Conservation (phyloP, 495 filamentous ascomycete species). For the Letharia lupina region DNA sequence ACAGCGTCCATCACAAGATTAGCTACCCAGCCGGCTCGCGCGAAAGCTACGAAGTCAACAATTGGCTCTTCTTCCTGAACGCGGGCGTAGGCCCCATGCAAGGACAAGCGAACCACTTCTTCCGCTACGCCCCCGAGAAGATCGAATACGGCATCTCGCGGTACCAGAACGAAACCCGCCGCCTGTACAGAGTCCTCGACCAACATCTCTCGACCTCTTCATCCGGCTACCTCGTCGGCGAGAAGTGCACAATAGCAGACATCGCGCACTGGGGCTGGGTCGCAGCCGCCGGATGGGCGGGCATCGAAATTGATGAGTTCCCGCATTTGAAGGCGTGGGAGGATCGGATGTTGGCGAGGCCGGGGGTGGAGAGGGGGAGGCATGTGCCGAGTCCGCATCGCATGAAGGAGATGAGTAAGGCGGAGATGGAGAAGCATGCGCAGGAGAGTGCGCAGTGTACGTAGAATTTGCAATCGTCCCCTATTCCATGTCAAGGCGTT, state of each 20-base stretch:
- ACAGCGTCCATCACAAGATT: conserved; percentile 67
- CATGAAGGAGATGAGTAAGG: conserved; percentile 52
- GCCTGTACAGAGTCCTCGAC: conserved; percentile 75
- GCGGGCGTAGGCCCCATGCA: conserved; percentile 90
- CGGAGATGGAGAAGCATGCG: conserved; percentile 45
- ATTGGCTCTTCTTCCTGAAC: conserved; percentile 67
- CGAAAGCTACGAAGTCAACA: conserved; percentile 71
- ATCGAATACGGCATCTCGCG: conserved; percentile 80
- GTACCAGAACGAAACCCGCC: conserved; percentile 71
- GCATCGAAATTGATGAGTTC: conserved; percentile 69
- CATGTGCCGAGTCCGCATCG: conserved; percentile 64
- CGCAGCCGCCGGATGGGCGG: conserved; percentile 54
- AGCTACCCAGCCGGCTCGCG: conserved; percentile 65
- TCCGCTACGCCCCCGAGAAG: conserved; percentile 75
- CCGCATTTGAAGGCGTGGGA: conserved; percentile 71
- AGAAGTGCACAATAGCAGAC: conserved; percentile 76
- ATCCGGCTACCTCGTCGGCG: conserved; percentile 69
- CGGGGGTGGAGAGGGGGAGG: conserved; percentile 66
- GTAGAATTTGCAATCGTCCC: not conserved
- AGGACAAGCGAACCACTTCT: conserved; percentile 87
- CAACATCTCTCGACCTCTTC: conserved; percentile 54
- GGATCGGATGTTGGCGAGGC: conserved; percentile 53
- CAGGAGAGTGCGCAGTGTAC: conserved; percentile 40
- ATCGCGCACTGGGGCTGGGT: conserved; percentile 77
- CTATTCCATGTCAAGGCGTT: not conserved